Base-by-base conservation (phyloP, 306 rosid genomes). In the Quercus parvula region DNA sequence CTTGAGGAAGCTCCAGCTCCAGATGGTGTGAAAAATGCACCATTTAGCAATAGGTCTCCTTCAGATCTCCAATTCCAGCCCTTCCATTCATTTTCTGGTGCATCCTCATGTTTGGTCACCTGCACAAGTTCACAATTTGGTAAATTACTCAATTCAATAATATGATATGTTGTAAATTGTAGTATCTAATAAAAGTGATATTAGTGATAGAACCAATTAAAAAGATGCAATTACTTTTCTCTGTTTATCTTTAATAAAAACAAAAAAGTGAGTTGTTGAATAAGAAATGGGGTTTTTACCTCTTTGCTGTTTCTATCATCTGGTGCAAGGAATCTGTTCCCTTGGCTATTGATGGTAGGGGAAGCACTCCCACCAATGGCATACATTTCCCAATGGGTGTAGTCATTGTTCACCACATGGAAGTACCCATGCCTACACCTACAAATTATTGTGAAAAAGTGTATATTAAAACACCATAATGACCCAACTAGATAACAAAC, bases 401-500 rank as follows among this genome's bases (percentile, higher is more conserved):
- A 95, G 99, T 95, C 99, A 90, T 95, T 95, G 91, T 95, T 95
- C 75, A 95, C 98, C 86, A 95, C 99, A 85, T 95, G 99, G 74
- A 95, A 95, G 70, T 95, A 95, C 28, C 99, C 99, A 81, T 89
- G 98, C 87, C 99, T 89, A 59, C 99, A 95, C 79, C 99, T 94
- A 85, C 84, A 81, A 22, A 67, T 9, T 10, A 49, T 5, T 61
- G 12, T 11, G 64, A 24, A 33, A 71, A 74, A 64, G 24, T 57
- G 2, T 22, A 77, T 28, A n/a, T 27, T 83, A 59, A 38, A 38
- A 71, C 41, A n/a, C 46, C 87, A 33, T 22, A 52, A 41, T 41
- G 12, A 41, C 12, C 44, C 12, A 41, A 8, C 46, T 41, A 41
- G 46, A 41, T 41, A 41, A 8, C 12, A 41, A 41, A 41, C 46